Evolutionary conservation across 2,329 filamentous ascomycete genomes (phyloP), one percentile per base, ranked within the genome.

Genomic region (Aureobasidium sp.): DNA sequence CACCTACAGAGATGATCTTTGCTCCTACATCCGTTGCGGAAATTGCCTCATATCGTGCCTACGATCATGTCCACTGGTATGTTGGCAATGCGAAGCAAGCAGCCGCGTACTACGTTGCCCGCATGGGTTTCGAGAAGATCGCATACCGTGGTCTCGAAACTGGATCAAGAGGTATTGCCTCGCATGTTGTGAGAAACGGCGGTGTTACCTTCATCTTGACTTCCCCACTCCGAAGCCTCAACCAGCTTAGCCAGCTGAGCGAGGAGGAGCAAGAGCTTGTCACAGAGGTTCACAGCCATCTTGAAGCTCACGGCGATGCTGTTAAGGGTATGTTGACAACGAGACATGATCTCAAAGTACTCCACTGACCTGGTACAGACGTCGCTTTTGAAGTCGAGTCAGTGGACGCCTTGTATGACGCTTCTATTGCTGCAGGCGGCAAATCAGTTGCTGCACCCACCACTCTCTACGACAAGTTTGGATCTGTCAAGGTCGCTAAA

Each of bases 81-180:
- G 93, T 97, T 36, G 91, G 92, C 72, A 97, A 97, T 73, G 92
- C 93, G 69, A 97, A 97, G 78, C 92, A 97, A 79, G 90, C 91
- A 2, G 92, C 92, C 42, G 84, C 88, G 15, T 97, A 90, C 78
- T 97, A 96, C 78, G 87, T 88, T 68, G 87, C 85, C 12, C 88
- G 91, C 67, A 91, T 97, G 79, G 92, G 91, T 62, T 96, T 97
- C 79, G 80, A 84, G 70, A 84, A 84, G 22, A 76, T 96, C 62
- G 93, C 92, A 65, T 96, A 96, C 76, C 84, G 84, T 42, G 93
- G 92, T 5, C 85, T 97, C 5, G 92, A 97, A 75, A 97, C 92
- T 0, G 91, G 91, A 65, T 90, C 85, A 66, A 85, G 91, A 62
- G 86, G 84, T 67, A 83, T 92, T 66, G 89, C 91, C 51, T 94